Conservation (phyloP, 495 filamentous ascomycete species). For the Xylaria curta region DNA sequence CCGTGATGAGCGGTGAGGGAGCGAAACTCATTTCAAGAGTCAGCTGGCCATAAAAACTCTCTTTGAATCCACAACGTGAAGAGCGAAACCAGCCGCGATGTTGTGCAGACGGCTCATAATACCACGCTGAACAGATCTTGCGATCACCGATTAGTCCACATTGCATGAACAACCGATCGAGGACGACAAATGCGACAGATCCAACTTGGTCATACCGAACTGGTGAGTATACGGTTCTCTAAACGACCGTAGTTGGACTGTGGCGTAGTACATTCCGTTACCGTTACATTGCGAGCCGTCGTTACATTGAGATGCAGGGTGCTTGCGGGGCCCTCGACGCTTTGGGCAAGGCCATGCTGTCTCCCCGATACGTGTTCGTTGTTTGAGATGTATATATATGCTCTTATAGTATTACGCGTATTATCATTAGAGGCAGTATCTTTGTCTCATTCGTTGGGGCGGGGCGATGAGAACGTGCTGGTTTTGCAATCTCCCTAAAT, state of each 20-base stretch:
- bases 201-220: constrained; percentile 8
- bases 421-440: not conserved
- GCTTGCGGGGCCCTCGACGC: constrained; percentile 15
- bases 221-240: not conserved
- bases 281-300: constrained; percentile 25
- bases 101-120: constrained; percentile 15
- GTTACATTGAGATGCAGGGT: constrained; percentile 25
- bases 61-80: not conserved
- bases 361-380: constrained; percentile 4
- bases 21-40: not conserved
- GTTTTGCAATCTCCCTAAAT: constrained; percentile 5
- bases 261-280: constrained; percentile 18
- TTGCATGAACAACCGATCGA: constrained; percentile 25
- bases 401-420: constrained; percentile 10
- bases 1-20: constrained; percentile 21
- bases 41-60: not conserved
- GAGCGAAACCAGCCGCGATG: constrained; percentile 4
- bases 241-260: not conserved
- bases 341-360: constrained; percentile 18
- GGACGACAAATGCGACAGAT: constrained; percentile 10
- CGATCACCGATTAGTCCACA: constrained; percentile 15
- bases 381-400: constrained; percentile 13
- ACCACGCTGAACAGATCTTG: constrained; percentile 22
- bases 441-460: constrained; percentile 6
- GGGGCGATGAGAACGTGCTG: not conserved